Base-by-base conservation (phyloP, 305 asterid genomes). In the Stenogyne calaminthoides region DNA sequence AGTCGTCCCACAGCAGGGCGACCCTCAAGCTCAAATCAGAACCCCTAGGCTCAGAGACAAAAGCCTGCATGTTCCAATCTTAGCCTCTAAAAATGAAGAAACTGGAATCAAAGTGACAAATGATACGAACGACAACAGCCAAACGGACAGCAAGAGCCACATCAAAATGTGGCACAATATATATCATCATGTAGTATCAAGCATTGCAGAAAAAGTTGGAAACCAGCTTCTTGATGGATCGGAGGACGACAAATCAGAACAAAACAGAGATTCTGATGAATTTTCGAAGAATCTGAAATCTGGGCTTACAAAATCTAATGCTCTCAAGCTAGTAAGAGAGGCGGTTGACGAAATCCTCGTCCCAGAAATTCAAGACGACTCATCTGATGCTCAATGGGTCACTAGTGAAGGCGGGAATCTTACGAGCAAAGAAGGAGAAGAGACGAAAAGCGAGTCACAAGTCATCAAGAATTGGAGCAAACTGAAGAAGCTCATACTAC, bases 141-240 rank as follows among this genome's bases (percentile, higher is more conserved):
- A 67, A 78, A 39, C 59, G 72, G 92, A 88, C 29, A 80, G 79
- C 68, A 81, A 74, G 56, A 88, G 80, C 44, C 84, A 84, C 52
- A 71, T 94, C 25, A 76, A 78, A 67, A 89, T 90, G 96, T 92
- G 99, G 99, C 99, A 95, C 75, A 85, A 75, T 83, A 85, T 95
- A 74, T 95, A 88, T 77, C 99, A 87, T 77, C 96, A 95, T 80
- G 98, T 95, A 69, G 92, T 85, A 47, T 68, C 94, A 49, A 86
- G 80, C 1, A 84, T 95, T 61, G 97, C 89, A 22, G 86, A 86
- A 22, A 92, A 87, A 73, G 87, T 88, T 29, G 99, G 97, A 22
- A 83, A 69, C 59, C 76, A 80, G 62, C 83, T 95, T 75, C 92
- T 90, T 4, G 96, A 85, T 16, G 96, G 85, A 81, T 71, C 89